Conservation (phyloP, 176 grass and related monocot species). For the Poa annua region DNA sequence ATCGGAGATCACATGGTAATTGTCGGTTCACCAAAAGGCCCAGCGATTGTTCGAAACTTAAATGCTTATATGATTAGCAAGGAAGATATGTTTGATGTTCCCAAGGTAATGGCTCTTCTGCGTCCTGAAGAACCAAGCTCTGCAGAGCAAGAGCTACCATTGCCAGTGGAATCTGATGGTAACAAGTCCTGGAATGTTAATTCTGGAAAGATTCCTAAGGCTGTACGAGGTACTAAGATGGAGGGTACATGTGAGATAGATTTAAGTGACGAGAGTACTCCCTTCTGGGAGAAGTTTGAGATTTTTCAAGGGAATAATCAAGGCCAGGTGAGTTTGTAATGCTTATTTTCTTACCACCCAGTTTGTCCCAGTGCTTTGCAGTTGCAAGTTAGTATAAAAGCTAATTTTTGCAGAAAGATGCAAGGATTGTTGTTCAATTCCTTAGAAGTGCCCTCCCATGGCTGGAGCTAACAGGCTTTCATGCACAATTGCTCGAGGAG, state of each 20-base stretch:
- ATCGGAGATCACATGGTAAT: conserved; percentile 62
- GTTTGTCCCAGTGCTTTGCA: not conserved
- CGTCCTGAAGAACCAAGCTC: conserved; percentile 25
- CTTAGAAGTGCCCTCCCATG: conserved; percentile 36
- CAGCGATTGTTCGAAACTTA: not conserved
- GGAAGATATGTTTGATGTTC: conserved; percentile 42
- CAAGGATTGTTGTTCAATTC: conserved; percentile 25
- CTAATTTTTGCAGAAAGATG: conserved; percentile 46
- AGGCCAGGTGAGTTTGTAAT: conserved; percentile 43
- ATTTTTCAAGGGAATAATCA: conserved; percentile 39
- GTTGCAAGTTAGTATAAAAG: not conserved
- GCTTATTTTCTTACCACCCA: not conserved
- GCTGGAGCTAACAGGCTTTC: conserved; percentile 33
- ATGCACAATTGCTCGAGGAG: conserved; percentile 42
- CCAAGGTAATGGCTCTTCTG: conserved; percentile 45
- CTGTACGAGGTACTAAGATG: not conserved
- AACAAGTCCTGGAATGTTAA: not conserved
- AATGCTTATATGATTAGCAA: conserved; percentile 49
- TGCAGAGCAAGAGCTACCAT: not conserved
- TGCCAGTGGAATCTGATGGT: not conserved
- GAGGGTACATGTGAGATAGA: not conserved
- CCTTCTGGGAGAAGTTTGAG: conserved; percentile 48
- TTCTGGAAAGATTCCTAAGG: not conserved
- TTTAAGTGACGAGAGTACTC: conserved; percentile 7
- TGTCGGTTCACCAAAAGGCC: conserved; percentile 40